A percentile compares a stretch with the other conserved stretches of the same genome.
These are phyloP conservation scores for Paramecium primaurelia DNA, from an alignment of 73 alveolate genomes.

Conservation along the genomic window DNA sequence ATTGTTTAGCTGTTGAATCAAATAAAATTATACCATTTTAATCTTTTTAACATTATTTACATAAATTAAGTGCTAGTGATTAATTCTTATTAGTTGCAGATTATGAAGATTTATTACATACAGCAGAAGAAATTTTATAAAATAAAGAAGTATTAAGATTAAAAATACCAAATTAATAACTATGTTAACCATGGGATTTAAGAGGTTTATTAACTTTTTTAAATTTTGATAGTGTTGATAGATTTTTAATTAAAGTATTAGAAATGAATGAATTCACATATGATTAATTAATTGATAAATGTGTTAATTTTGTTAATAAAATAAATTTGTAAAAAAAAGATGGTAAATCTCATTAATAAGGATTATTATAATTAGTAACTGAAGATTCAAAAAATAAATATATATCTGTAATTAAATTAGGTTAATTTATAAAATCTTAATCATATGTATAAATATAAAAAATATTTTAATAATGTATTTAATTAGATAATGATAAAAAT, in stretches of 20 bases:
- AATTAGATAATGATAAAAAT: constrained; percentile 1
- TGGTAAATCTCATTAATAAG: not conserved
- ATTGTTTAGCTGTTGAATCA: constrained; percentile 23
- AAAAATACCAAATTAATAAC: not conserved
- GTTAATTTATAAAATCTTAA: not conserved
- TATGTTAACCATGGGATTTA: constrained; percentile 31
- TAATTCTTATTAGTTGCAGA: not conserved
- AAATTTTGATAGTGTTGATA: constrained; percentile 11
- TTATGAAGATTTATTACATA: constrained; percentile 11
- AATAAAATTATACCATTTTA: not conserved
- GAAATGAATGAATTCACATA: constrained; percentile 2
- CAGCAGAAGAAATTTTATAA: not conserved
- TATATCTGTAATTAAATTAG: not conserved
- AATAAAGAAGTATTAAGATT: not conserved
- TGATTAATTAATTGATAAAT: constrained; percentile 1
- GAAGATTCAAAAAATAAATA: not conserved
- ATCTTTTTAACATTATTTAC: not conserved
- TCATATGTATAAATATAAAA: not conserved
- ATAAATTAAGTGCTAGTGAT: constrained; percentile 37
- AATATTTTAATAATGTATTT: not conserved
- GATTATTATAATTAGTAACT: not conserved
- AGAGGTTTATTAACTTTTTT: not conserved
- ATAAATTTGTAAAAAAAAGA: not conserved
- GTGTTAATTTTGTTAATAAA: constrained; percentile 17
- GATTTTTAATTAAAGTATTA: not conserved